These are phyloP conservation scores for Boletus tylopilopsis DNA, from an alignment of 768 basidiomycete species.

Conservation along the genomic window DNA sequence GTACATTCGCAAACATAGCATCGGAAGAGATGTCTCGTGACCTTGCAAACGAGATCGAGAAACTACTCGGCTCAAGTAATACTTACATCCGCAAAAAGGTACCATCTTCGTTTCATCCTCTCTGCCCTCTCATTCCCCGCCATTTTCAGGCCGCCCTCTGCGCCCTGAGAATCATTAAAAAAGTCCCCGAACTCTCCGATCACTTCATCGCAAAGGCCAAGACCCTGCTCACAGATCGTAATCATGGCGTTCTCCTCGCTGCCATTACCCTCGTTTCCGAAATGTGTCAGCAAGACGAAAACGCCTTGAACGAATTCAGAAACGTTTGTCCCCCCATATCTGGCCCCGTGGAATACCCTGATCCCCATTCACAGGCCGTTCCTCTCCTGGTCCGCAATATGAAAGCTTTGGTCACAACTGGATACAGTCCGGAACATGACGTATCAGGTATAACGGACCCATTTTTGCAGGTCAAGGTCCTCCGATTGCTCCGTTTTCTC, in stretches of 20 bases:
- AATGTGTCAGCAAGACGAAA: slow-evolving; percentile 80
- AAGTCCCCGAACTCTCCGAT: slow-evolving; percentile 93
- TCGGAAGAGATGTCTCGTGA: slow-evolving; percentile 99
- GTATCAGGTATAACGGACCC: slow-evolving; percentile 99
- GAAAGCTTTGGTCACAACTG: slow-evolving; percentile 92
- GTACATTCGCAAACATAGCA: slow-evolving; percentile 98
- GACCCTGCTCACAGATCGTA: slow-evolving; percentile 88
- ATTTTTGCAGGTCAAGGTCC: slow-evolving; percentile 89
- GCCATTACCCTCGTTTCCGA: slow-evolving; percentile 93
- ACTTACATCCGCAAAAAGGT: slow-evolving; percentile 99
- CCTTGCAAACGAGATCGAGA: slow-evolving; percentile 96
- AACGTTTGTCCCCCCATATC: slow-evolving; percentile 53
- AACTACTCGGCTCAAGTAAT: slow-evolving; percentile 93
- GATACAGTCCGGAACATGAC: slow-evolving; percentile 98
- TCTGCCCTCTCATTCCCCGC: not conserved
- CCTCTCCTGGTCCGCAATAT: slow-evolving; percentile 91
- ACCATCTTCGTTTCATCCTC: not conserved
- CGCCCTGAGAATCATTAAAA: slow-evolving; percentile 89
- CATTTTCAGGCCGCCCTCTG: slow-evolving; percentile 81
- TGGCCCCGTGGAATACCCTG: slow-evolving; percentile 3
- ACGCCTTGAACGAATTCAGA: slow-evolving; percentile 79
- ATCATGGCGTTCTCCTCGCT: slow-evolving; percentile 94
- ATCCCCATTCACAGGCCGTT: slow-evolving; percentile 60
- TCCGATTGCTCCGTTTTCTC: slow-evolving; percentile 84
- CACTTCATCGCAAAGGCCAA: slow-evolving; percentile 89